These are phyloP conservation scores for Candida albicans DNA, from an alignment of 1,139 yeast genomes.

Conservation along the genomic window DNA sequence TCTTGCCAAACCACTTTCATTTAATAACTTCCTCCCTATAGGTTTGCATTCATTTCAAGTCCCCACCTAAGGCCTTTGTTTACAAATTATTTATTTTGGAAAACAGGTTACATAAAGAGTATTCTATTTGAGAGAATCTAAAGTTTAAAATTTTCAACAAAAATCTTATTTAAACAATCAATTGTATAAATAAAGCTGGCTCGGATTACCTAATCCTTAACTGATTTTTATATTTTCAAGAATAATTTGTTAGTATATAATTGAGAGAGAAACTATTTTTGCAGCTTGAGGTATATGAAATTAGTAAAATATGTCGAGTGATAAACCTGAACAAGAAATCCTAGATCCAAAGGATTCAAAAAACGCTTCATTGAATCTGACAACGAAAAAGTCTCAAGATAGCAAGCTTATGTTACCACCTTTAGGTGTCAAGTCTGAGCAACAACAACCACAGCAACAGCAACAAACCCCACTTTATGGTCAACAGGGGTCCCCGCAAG, in stretches of 20 bases:
- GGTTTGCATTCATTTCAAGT: too few relatives aligned
- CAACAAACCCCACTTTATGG: conserved; percentile 1
- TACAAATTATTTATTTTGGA: too few relatives aligned
- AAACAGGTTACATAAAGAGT: too few relatives aligned
- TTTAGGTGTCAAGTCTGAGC: conserved; percentile 10
- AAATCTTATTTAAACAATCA: too few relatives aligned
- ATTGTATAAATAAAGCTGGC: too few relatives aligned
- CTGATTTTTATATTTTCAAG: too few relatives aligned
- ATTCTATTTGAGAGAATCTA: background rate
- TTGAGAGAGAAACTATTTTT: too few relatives aligned
- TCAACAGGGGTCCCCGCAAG: background rate
- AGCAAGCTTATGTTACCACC: conserved; percentile 12
- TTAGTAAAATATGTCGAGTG: conserved; percentile 1
- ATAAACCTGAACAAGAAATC: conserved; percentile 13
- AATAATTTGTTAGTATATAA: too few relatives aligned
- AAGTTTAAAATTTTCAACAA: background rate
- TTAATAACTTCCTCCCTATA: too few relatives aligned
- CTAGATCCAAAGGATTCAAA: conserved; percentile 10
- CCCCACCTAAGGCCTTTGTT: too few relatives aligned
- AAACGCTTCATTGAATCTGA: conserved; percentile 13
- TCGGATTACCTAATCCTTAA: too few relatives aligned
- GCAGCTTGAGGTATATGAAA: background rate
- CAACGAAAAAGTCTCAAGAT: conserved; percentile 11
- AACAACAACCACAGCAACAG: conserved; percentile 4
- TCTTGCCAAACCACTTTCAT: too few relatives aligned